Evolutionary conservation across 257 asterid species (phyloP).

Genomic region (Solanum neorickii): DNA sequence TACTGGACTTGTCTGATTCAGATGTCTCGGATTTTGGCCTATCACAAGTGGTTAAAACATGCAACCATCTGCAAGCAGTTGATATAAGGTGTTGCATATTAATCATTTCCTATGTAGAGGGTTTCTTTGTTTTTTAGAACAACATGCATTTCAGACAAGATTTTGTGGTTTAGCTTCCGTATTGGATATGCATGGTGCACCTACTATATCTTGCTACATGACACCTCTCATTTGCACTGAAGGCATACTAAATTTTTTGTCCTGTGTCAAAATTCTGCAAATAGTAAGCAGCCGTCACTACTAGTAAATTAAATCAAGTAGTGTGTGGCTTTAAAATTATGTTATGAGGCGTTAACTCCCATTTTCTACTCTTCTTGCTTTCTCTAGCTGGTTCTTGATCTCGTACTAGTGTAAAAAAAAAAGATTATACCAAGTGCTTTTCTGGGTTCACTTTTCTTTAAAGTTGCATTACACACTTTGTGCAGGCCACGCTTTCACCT

Average conservation of each 20-base stretch:
- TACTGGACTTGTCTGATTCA: conserved; percentile 69
- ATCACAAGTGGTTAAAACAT: conserved; percentile 32
- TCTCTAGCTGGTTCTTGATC: neutral
- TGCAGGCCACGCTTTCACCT: neutral
- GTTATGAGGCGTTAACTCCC: neutral
- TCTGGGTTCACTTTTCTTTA: neutral
- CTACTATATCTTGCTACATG: neutral
- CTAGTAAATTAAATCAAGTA: neutral
- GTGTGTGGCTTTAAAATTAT: neutral
- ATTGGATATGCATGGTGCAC: neutral
- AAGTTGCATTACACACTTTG: neutral
- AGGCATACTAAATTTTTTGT: neutral
- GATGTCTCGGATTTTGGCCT: conserved; percentile 73
- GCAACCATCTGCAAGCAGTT: conserved; percentile 52
- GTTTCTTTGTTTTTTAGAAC: neutral
- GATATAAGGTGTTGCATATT: conserved; percentile 58
- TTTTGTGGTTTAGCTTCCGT: neutral
- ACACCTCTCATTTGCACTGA: neutral
- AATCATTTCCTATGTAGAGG: neutral
- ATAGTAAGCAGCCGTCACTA: neutral
- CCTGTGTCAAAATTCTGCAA: neutral
- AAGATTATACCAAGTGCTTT: neutral
- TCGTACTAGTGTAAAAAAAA: neutral
- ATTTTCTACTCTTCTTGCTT: neutral
- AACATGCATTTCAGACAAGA: neutral